A percentile compares a stretch with the other conserved stretches of the same genome.
Evolutionary conservation across 1,139 yeast species (phyloP).

Genomic region (Protomyces gravidus): DNA sequence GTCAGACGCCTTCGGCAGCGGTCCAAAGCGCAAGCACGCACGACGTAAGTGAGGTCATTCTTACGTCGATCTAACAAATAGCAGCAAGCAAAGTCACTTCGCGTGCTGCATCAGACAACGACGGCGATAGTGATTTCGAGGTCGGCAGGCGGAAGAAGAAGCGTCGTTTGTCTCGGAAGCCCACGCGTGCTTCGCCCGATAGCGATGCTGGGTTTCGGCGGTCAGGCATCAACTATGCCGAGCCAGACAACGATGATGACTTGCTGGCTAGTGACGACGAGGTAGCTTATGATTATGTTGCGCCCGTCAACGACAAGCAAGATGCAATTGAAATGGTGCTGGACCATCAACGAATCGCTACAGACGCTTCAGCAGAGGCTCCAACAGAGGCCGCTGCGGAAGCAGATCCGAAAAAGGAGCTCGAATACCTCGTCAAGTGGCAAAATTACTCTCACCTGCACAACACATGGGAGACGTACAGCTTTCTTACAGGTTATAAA

Average conservation of each 20-base stretch:
- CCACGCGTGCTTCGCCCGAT: constrained; percentile 7
- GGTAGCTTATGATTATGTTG: constrained; percentile 12
- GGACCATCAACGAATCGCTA: constrained; percentile 25
- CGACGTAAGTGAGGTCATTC: background rate
- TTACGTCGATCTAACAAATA: background rate
- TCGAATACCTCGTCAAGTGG: constrained; percentile 61
- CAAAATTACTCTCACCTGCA: constrained; percentile 81
- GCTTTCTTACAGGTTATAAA: constrained; percentile 51
- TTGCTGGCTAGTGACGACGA: constrained; percentile 16
- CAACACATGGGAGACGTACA: constrained; percentile 86
- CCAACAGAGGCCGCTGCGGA: constrained; percentile 2
- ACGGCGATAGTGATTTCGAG: constrained; percentile 20
- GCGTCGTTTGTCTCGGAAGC: constrained; percentile 2
- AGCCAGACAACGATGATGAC: constrained; percentile 22
- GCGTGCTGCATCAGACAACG: background rate
- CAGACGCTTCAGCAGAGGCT: no score
- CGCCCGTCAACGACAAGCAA: constrained; percentile 4
- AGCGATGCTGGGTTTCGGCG: constrained; percentile 11
- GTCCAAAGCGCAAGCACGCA: background rate
- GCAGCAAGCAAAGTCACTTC: background rate
- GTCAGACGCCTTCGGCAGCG: background rate
- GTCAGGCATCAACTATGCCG: constrained; percentile 18
- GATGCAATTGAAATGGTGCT: constrained; percentile 28
- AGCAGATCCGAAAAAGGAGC: constrained; percentile 14
- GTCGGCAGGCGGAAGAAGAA: constrained; percentile 18